phyloP scores from a whole-genome alignment of 225 moss, liverwort and hornwort genomes.

The Polytrichum commune region DNA sequence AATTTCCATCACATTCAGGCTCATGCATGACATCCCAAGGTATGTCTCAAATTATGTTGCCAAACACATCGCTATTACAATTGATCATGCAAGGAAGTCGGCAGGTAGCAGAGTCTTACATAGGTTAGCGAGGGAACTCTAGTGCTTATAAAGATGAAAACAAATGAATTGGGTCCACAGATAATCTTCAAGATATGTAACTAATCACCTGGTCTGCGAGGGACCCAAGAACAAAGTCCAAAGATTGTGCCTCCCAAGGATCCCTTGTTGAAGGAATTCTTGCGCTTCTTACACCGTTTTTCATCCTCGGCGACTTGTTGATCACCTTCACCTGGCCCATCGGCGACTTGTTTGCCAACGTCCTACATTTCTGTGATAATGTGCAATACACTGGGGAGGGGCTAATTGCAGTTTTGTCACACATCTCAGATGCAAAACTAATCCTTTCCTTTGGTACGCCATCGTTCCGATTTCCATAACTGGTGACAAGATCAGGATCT shows the following conservation, averaged over 20 bases:
- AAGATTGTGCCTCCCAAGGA: conserved; percentile 48
- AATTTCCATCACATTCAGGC: background rate
- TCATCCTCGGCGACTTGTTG: conserved; percentile 28
- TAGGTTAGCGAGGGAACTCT: too few relatives aligned
- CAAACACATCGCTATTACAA: background rate
- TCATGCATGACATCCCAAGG: too few relatives aligned
- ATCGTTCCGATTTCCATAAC: conserved; percentile 7
- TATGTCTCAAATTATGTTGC: too few relatives aligned
- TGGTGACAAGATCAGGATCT: background rate
- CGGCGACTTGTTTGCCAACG: conserved; percentile 13
- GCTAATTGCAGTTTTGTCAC: conserved; percentile 13
- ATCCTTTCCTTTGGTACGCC: conserved; percentile 13
- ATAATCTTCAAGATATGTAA: too few relatives aligned
- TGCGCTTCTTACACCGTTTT: conserved; percentile 19
- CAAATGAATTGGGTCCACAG: too few relatives aligned
- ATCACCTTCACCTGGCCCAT: conserved; percentile 18
- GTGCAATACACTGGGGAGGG: conserved; percentile 3
- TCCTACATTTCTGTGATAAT: conserved; percentile 21
- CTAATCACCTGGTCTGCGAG: conserved; percentile 53
- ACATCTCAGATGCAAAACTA: conserved; percentile 11
- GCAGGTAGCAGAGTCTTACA: background rate
- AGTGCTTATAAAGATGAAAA: too few relatives aligned
- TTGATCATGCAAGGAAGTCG: background rate
- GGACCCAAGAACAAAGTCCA: conserved; percentile 61
- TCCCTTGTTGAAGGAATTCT: conserved; percentile 23